phyloP scores from a whole-genome alignment of 805 yeast genomes.

The Yamadazyma ubonensis region DNA sequence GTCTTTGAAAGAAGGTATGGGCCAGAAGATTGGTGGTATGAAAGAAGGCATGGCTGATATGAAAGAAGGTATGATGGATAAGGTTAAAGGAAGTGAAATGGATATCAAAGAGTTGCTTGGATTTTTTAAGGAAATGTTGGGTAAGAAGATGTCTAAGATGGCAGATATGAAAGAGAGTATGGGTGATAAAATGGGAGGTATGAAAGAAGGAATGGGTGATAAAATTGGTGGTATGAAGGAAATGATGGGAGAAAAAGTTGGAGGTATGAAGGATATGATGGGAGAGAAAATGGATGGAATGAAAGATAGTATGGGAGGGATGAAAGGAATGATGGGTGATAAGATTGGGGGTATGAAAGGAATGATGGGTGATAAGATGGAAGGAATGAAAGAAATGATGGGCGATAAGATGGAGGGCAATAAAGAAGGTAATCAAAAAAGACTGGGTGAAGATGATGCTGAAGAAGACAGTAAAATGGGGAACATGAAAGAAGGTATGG shows the following conservation, averaged over 20 bases:
- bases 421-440: background rate
- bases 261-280: background rate
- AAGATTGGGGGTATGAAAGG: conserved; percentile 2
- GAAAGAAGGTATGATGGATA: background rate
- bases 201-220: too few relatives aligned
- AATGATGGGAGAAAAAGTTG: background rate
- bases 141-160: background rate
- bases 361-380: background rate
- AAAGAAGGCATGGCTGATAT: background rate
- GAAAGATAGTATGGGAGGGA: background rate
- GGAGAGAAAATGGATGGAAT: background rate
- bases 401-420: background rate
- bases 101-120: background rate
- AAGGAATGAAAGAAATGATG: too few relatives aligned
- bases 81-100: background rate
- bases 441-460: background rate
- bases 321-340: background rate
- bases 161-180: background rate
- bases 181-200: too few relatives aligned
- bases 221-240: conserved; percentile 1
- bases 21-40: background rate
- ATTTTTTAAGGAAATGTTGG: background rate
- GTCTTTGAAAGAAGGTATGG: background rate
- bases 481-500: background rate
- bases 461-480: background rate